Base-by-base conservation (phyloP, 2,329 filamentous ascomycete genomes). In the Talaromyces amestolkiae region DNA sequence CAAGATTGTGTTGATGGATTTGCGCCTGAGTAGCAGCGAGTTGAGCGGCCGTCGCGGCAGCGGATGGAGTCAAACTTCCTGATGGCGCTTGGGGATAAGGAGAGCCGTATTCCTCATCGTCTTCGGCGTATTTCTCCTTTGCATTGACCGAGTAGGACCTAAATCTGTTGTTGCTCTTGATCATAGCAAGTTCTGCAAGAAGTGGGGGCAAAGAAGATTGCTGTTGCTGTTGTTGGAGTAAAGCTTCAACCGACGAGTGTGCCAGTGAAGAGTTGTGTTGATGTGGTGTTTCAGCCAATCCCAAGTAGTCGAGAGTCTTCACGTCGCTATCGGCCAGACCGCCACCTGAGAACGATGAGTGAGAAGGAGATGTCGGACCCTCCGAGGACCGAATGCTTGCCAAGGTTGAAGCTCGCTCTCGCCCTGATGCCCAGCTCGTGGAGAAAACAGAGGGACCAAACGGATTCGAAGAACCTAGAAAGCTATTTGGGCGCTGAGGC, bases 111-210 rank as follows among this genome's bases (percentile, higher is more conserved):
- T 91, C 90, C 31, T 93, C 90, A 61, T 96, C 93, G 56, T 92
- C 90, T 72, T 96, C 92, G 2, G 91, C 93, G 72, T 98, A 98
- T 77, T 95, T 96, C 76, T 98, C 94, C 79, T 96, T 97, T 64
- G 96, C 96, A 78, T 99, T 99, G 69, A 99, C 95, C 0, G 95
- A 99, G 78, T 97, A 98, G 1, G 95, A 99, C 56, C 95, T 89
- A 83, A 98, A 96, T 61, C 95, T 88, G 76, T 91, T 98, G 71
- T 91, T 91, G 75, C 87, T 91, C 69, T 89, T 90, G 70, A 92
- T 86, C 75, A 91, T 89, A 68, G 89, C 88, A 67, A 94, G 82
- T 73, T 91, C 91, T 53, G 90, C 89, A 39, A 94, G 83, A 69
- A 92, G 90, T 2, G 91, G 89, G 47, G 82, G 82, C 27, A 84